phyloP scores from a whole-genome alignment of 1,284 basidiomycete genomes.

The Coniferiporia sulphurascens region DNA sequence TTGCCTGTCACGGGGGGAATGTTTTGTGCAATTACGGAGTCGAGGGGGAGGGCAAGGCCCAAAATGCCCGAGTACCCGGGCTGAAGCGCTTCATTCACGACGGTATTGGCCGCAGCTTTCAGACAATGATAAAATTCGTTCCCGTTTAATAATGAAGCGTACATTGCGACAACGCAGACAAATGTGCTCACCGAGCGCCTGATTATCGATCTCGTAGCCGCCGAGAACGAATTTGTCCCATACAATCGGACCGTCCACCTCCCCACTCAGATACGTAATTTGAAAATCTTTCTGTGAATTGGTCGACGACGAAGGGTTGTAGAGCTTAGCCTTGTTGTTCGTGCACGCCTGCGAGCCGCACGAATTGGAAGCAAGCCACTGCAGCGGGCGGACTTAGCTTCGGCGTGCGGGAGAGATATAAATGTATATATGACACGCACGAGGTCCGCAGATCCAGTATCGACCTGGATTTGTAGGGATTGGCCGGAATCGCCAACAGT shows the following conservation, averaged over 20 bases:
- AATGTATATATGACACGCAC: conserved; percentile 33
- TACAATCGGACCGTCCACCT: conserved; percentile 52
- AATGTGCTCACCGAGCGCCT: conserved; percentile 49
- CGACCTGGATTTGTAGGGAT: conserved; percentile 57
- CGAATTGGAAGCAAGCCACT: conserved; percentile 62
- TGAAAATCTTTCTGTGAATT: conserved; percentile 38
- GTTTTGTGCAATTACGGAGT: conserved; percentile 50
- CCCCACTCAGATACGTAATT: conserved; percentile 56
- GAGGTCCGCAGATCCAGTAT: conserved; percentile 73
- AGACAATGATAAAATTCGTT: neutral
- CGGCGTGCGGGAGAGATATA: neutral
- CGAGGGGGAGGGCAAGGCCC: conserved; percentile 65
- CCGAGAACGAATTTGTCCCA: conserved; percentile 62
- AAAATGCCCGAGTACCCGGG: conserved; percentile 56
- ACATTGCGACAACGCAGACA: conserved; percentile 5
- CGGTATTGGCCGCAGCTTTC: conserved; percentile 48
- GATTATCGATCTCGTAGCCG: conserved; percentile 50
- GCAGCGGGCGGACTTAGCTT: neutral
- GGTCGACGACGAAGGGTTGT: conserved; percentile 45
- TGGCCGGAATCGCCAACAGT: conserved; percentile 44
- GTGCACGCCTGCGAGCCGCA: conserved; percentile 47
- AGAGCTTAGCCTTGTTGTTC: conserved; percentile 39
- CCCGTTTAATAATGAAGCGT: neutral
- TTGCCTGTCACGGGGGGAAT: conserved; percentile 45
- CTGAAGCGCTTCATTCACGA: conserved; percentile 50